Percentiles rank a stretch among this genome's conserved stretches.
Evolutionary conservation across 805 yeast genomes (phyloP).

Genomic region (Yarrowia hollandica): DNA sequence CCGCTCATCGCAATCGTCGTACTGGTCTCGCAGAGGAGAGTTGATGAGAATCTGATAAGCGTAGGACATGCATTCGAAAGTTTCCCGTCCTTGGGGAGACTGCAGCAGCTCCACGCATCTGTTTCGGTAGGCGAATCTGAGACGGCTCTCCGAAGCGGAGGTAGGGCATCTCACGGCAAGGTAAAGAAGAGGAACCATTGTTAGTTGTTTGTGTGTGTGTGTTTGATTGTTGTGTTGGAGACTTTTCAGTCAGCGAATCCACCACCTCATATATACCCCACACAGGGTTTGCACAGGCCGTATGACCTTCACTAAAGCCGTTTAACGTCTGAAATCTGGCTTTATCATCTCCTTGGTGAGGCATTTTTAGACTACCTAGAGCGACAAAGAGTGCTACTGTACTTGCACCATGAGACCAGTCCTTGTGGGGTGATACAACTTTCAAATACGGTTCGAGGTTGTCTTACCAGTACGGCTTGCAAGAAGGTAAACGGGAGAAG

Average conservation of each 20-base stretch:
- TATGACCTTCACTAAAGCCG: conserved; percentile 16
- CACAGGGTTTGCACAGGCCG: background rate
- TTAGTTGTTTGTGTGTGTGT: background rate
- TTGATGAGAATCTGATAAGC: conserved; percentile 18
- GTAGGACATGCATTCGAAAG: conserved; percentile 20
- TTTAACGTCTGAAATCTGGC: background rate
- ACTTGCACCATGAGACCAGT: conserved; percentile 13
- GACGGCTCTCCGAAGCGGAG: background rate
- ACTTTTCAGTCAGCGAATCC: background rate
- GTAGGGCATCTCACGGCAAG: conserved; percentile 12
- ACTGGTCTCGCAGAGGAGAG: background rate
- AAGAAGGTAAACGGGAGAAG: too few species aligned
- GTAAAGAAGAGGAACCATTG: conserved; percentile 21
- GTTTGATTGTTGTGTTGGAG: background rate
- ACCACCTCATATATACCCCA: background rate
- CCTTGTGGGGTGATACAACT: conserved; percentile 7
- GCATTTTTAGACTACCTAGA: conserved; percentile 1
- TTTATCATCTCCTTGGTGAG: conserved; percentile 7
- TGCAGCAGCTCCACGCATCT: conserved; percentile 16
- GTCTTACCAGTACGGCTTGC: conserved; percentile 8
- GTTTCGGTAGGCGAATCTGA: conserved; percentile 19
- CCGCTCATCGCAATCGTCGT: conserved; percentile 14
- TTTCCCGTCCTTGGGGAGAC: conserved; percentile 10
- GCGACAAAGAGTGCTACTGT: background rate
- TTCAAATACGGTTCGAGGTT: background rate